These are phyloP conservation scores for Bipolaris bicolor DNA, from an alignment of 2,329 filamentous ascomycete genomes.

Conservation along the genomic window DNA sequence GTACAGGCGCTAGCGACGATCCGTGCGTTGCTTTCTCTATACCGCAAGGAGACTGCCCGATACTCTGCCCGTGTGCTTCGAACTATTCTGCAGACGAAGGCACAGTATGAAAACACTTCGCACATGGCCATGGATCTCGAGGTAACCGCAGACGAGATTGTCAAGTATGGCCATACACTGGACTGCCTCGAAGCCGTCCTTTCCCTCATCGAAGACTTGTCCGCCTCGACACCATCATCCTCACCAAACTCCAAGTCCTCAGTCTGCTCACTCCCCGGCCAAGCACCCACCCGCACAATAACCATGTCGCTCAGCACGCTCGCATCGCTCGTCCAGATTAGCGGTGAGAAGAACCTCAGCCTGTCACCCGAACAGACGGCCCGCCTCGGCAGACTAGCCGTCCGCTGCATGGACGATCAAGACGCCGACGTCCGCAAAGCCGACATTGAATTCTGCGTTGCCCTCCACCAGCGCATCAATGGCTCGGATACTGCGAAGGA, in stretches of 20 bases:
- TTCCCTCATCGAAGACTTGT: slow-evolving; percentile 43
- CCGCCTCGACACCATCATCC: slow-evolving; percentile 31
- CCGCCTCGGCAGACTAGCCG: slow-evolving; percentile 49
- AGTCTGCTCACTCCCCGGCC: slow-evolving; percentile 25
- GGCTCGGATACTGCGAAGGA: slow-evolving; percentile 45
- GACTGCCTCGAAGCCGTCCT: slow-evolving; percentile 55
- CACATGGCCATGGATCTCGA: slow-evolving; percentile 78
- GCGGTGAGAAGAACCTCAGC: slow-evolving; percentile 37
- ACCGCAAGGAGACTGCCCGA: slow-evolving; percentile 68
- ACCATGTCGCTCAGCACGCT: slow-evolving; percentile 52
- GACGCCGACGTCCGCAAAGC: slow-evolving; percentile 64
- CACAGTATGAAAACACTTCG: slow-evolving; percentile 69
- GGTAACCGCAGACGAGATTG: slow-evolving; percentile 73
- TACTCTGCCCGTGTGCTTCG: slow-evolving; percentile 72
- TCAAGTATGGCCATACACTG: slow-evolving; percentile 67
- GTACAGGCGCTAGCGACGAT: slow-evolving; percentile 76
- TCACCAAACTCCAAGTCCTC: slow-evolving; percentile 46
- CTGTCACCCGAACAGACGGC: slow-evolving; percentile 45
- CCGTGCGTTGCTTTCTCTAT: slow-evolving; percentile 72
- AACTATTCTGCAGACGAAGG: slow-evolving; percentile 69
- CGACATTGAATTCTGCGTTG: slow-evolving; percentile 79
- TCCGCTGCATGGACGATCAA: slow-evolving; percentile 46
- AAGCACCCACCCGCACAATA: slow-evolving; percentile 39
- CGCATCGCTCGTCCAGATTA: slow-evolving; percentile 43
- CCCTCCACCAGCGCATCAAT: slow-evolving; percentile 62